Conservation (phyloP, 1,284 basidiomycete genomes). For the Trichosporon coremiiforme region DNA sequence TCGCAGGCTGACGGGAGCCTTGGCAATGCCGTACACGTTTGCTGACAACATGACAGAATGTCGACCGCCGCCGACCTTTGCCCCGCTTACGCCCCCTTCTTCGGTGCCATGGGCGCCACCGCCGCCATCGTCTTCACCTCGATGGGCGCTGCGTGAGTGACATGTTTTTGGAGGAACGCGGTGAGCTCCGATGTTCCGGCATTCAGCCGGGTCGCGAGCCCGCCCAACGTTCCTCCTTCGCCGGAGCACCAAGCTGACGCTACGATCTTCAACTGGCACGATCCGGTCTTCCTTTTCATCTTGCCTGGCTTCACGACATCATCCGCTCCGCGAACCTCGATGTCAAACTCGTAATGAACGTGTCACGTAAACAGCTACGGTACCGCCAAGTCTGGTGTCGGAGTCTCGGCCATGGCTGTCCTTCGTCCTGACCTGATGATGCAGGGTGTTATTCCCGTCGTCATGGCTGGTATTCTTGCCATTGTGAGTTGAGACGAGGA, state of each 20-base stretch:
- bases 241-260: constrained; percentile 13
- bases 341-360: not conserved
- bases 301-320: not conserved
- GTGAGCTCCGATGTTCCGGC: not conserved
- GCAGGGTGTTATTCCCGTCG: constrained; percentile 93
- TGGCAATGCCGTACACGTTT: not conserved
- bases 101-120: constrained; percentile 96
- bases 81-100: constrained; percentile 95
- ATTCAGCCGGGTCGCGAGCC: not conserved
- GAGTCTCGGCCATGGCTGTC: constrained; percentile 97
- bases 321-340: not conserved
- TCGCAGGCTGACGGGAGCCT: not conserved
- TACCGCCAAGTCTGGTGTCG: constrained; percentile 98
- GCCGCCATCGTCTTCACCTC: constrained; percentile 97
- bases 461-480: constrained; percentile 99
- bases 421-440: constrained; percentile 92
- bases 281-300: not conserved
- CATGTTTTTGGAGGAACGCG: not conserved
- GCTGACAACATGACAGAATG: constrained; percentile 57
- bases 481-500: constrained; percentile 58
- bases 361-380: constrained; percentile 63
- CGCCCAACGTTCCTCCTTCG: too few species aligned
- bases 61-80: constrained; percentile 75
- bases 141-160: constrained; percentile 57
- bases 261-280: not conserved